These are phyloP conservation scores for Aspergillus quadrilineatus DNA, from an alignment of 2,329 filamentous ascomycete species.

Conservation along the genomic window DNA sequence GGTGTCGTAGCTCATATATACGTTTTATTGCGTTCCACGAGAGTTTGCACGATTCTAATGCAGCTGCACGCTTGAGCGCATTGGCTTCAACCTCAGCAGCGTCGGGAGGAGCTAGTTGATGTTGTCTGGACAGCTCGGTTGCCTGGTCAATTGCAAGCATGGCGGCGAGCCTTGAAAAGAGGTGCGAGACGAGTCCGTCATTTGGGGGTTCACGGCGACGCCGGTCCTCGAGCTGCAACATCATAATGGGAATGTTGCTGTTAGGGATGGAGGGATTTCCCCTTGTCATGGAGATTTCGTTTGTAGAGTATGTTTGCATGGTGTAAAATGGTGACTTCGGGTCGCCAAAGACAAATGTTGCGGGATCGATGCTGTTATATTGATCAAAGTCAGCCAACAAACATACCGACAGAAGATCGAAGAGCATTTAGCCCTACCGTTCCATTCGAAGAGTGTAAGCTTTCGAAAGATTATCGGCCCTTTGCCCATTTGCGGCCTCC, in stretches of 20 bases:
- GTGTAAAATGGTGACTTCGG: conserved; percentile 46
- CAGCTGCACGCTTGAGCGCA: conserved; percentile 45
- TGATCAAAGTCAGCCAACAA: conserved; percentile 18
- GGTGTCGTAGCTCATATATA: conserved; percentile 49
- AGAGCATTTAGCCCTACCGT: conserved; percentile 32
- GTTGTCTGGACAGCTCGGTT: conserved; percentile 38
- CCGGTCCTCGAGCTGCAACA: conserved; percentile 41
- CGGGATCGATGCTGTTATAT: conserved; percentile 35
- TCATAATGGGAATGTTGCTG: conserved; percentile 45
- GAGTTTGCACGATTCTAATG: conserved; percentile 48
- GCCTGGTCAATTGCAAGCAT: conserved; percentile 51
- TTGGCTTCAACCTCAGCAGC: conserved; percentile 44
- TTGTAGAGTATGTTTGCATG: conserved; percentile 42
- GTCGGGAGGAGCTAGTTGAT: conserved; percentile 41
- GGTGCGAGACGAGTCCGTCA: conserved; percentile 45
- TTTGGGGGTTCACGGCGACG: conserved; percentile 39
- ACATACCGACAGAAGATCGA: background rate
- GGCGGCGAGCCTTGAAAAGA: conserved; percentile 51
- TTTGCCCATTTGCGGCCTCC: conserved; percentile 48
- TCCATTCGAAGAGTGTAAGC: conserved; percentile 43
- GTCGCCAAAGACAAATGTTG: conserved; percentile 46
- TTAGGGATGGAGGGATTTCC: conserved; percentile 42
- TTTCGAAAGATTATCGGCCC: conserved; percentile 30
- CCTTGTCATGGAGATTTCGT: conserved; percentile 44
- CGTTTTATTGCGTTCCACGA: conserved; percentile 43